These are phyloP conservation scores for Carex arenaria DNA, from an alignment of 202 grass and related monocot species.

Conservation along the genomic window DNA sequence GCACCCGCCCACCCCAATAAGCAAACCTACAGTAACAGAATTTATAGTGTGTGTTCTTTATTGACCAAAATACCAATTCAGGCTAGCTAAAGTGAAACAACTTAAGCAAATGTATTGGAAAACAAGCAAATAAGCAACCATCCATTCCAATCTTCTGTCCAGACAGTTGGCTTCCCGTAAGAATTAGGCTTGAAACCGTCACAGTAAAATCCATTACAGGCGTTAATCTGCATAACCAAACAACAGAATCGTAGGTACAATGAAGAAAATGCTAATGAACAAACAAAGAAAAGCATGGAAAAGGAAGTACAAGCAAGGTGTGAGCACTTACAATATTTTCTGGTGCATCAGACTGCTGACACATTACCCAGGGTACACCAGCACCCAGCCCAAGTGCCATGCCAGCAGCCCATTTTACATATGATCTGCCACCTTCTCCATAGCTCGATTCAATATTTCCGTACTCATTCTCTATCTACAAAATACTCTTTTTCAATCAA, in stretches of 20 bases:
- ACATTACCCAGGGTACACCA: slow-evolving; percentile 94
- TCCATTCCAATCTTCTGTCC: slow-evolving; percentile 99
- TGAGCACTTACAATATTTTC: slow-evolving; percentile 69
- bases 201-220: slow-evolving; percentile 97
- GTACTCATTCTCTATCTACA: slow-evolving; percentile 98
- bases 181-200: slow-evolving; percentile 91
- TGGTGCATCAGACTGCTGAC: slow-evolving; percentile 85
- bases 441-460: slow-evolving; percentile 73
- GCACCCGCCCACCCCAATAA: slow-evolving; percentile 65
- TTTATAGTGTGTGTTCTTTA: slow-evolving; percentile 4
- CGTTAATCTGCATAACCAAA: slow-evolving; percentile 54
- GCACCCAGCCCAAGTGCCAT: slow-evolving; percentile 86
- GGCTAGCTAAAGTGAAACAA: slow-evolving; percentile 3
- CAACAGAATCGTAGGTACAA: slow-evolving; percentile 23
- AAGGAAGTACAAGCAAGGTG: background rate
- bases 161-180: slow-evolving; percentile 69
- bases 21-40: slow-evolving; percentile 60
- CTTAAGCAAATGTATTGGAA: background rate
- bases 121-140: slow-evolving; percentile 51
- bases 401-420: slow-evolving; percentile 83
- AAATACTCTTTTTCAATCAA: slow-evolving; percentile 25
- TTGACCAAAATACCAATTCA: slow-evolving; percentile 15
- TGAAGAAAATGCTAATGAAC: slow-evolving; percentile 1
- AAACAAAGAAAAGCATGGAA: slow-evolving; percentile 18
- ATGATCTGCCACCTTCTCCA: slow-evolving; percentile 81